A percentile compares a stretch with the other conserved stretches of the same genome.
Conservation (phyloP, 257 asterid genomes). For the Rhazya stricta region DNA sequence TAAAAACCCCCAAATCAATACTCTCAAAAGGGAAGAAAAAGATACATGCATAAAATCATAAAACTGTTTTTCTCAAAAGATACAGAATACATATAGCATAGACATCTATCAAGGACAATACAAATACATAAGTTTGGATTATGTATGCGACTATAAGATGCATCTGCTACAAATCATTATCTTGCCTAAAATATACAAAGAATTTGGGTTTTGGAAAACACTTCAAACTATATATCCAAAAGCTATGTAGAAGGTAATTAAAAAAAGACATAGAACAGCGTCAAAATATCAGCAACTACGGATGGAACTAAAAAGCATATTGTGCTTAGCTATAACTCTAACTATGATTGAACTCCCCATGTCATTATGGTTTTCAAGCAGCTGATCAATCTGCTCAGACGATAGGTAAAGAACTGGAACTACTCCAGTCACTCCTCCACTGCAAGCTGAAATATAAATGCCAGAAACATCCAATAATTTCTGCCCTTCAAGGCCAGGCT, state of each 20-base stretch:
- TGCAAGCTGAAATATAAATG: neutral
- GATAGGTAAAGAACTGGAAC: neutral
- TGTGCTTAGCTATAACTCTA: neutral
- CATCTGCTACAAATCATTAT: neutral
- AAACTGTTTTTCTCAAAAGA: neutral
- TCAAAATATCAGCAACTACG: neutral
- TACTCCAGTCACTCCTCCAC: neutral
- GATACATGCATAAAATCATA: neutral
- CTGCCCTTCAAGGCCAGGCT: neutral
- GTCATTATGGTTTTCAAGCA: neutral
- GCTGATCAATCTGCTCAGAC: neutral
- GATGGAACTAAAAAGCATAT: neutral
- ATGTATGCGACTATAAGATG: neutral
- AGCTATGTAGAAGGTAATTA: neutral
- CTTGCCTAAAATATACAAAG: neutral
- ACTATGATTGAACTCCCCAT: neutral
- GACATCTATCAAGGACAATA: neutral
- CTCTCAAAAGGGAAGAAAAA: neutral
- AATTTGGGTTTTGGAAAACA: too few species aligned
- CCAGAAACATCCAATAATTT: neutral
- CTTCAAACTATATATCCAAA: neutral
- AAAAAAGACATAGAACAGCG: neutral
- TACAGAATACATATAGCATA: neutral
- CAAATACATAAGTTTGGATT: neutral
- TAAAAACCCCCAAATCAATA: neutral